Evolutionary conservation across 495 filamentous ascomycete species (phyloP).

Genomic region (Tirmania nivea): DNA sequence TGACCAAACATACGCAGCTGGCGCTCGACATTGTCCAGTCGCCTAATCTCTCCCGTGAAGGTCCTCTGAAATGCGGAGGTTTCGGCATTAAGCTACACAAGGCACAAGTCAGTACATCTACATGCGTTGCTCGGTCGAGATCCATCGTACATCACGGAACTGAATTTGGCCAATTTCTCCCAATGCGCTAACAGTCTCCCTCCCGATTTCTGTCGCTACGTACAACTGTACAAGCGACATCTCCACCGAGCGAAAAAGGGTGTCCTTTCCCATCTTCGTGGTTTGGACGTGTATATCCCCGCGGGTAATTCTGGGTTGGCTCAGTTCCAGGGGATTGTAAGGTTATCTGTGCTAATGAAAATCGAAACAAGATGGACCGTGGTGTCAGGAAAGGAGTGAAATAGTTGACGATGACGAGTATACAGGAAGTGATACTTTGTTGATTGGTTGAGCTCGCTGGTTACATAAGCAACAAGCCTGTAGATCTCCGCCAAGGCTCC

Average conservation of each 20-base stretch:
- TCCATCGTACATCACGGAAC: slow-evolving; percentile 72
- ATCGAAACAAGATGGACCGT: not conserved
- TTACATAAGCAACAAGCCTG: too few species aligned
- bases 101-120: slow-evolving; percentile 4
- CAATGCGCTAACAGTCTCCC: slow-evolving; percentile 89
- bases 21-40: slow-evolving; percentile 92
- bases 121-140: not conserved
- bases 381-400: not conserved
- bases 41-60: slow-evolving; percentile 90
- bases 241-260: slow-evolving; percentile 97
- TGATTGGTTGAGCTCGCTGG: too few species aligned
- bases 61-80: slow-evolving; percentile 87
- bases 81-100: slow-evolving; percentile 68
- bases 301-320: not conserved
- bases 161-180: slow-evolving; percentile 90
- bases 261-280: slow-evolving; percentile 45
- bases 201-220: slow-evolving; percentile 92
- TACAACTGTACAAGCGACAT: slow-evolving; percentile 99
- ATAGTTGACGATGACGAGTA: not conserved
- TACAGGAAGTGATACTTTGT: not conserved
- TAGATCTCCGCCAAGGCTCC: too few species aligned
- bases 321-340: not conserved
- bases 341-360: not conserved
- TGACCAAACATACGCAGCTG: slow-evolving; percentile 53
- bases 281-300: not conserved